phyloP scores from a whole-genome alignment of 768 basidiomycete genomes.

The Tulasnella sp. region DNA sequence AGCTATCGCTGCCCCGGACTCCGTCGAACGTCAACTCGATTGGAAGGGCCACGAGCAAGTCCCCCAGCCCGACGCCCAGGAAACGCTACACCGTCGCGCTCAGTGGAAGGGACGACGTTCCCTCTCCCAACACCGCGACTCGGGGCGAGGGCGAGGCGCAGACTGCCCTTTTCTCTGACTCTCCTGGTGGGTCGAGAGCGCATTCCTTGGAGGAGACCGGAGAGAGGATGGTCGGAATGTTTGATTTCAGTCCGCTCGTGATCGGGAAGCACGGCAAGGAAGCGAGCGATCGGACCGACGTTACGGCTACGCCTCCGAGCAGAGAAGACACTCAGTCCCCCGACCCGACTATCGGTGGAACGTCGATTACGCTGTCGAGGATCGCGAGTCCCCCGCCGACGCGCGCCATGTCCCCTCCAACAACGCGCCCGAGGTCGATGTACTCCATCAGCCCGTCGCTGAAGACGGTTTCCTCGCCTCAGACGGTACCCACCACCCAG shows the following conservation, averaged over 20 bases:
- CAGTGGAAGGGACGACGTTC: constrained; percentile 42
- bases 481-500: neutral
- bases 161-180: constrained; percentile 16
- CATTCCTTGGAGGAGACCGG: constrained; percentile 6
- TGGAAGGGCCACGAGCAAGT: constrained; percentile 35
- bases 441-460: constrained; percentile 2
- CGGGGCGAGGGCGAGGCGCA: constrained; percentile 13
- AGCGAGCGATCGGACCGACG: neutral
- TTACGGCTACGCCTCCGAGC: constrained; percentile 3
- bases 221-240: neutral
- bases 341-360: constrained; percentile 18
- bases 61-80: constrained; percentile 51
- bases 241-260: neutral
- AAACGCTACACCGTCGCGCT: constrained; percentile 83
- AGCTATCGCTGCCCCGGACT: constrained; percentile 3
- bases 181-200: constrained; percentile 3
- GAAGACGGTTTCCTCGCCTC: constrained; percentile 2
- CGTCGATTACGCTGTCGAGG: constrained; percentile 18
- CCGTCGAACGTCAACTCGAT: neutral
- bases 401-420: neutral
- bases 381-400: constrained; percentile 15
- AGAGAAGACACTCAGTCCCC: constrained; percentile 10
- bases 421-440: neutral
- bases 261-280: neutral
- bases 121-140: constrained; percentile 16